Conservation (phyloP, 1,284 basidiomycete genomes). For the Earliella scabrosa region DNA sequence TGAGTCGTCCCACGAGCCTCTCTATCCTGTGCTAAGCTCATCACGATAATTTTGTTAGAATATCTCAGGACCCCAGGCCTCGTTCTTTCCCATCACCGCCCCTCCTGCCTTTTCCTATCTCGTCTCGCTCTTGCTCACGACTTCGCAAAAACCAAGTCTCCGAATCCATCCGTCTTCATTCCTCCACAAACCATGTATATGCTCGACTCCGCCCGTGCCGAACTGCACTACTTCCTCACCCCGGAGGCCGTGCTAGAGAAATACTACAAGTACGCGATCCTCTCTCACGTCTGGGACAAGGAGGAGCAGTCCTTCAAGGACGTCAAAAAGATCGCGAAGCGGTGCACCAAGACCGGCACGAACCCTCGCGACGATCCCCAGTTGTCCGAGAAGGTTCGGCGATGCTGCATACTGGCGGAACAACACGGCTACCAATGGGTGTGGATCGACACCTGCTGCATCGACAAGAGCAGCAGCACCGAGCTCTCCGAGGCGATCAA, state of each 20-base stretch:
- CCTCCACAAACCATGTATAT: not conserved
- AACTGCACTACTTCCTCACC: not conserved
- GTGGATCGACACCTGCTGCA: constrained; percentile 10
- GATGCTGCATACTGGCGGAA: not conserved
- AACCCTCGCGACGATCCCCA: not conserved
- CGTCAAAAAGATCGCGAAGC: not conserved
- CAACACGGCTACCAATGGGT: constrained; percentile 1
- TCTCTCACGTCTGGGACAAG: constrained; percentile 2
- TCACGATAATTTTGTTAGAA: too few species aligned
- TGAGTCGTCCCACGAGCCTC: too few species aligned
- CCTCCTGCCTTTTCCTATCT: too few species aligned
- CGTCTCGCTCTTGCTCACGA: too few species aligned
- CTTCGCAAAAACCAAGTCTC: too few species aligned
- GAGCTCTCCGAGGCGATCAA: constrained; percentile 10
- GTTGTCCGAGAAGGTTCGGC: not conserved
- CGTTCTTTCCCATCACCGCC: too few species aligned
- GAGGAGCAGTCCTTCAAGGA: constrained; percentile 5
- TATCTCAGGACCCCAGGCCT: too few species aligned
- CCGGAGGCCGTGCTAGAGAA: not conserved
- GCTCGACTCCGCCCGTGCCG: not conserved
- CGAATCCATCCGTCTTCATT: too few species aligned
- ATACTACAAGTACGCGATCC: constrained; percentile 6
- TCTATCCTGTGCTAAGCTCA: too few species aligned
- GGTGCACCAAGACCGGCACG: not conserved
- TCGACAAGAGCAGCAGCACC: constrained; percentile 4